These are phyloP conservation scores for Pseudonectria foliicola DNA, from an alignment of 2,329 filamentous ascomycete genomes.

Conservation along the genomic window DNA sequence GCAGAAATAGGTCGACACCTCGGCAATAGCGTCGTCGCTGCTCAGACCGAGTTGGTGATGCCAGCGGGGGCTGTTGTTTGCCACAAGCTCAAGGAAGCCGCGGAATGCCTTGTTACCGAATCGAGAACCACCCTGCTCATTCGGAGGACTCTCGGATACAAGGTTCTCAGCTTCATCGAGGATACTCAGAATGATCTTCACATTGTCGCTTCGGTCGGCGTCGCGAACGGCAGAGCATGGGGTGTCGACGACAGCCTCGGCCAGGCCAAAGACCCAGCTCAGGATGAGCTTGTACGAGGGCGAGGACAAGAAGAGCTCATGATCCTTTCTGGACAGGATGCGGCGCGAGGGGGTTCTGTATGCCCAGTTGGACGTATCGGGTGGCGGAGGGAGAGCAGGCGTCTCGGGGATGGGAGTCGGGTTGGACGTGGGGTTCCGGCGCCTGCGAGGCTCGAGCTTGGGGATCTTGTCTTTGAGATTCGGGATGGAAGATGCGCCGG, in stretches of 20 bases:
- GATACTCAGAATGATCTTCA: conserved; percentile 60
- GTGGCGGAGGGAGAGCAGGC: conserved; percentile 62
- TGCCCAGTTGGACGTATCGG: conserved; percentile 49
- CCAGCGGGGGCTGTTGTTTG: conserved; percentile 51
- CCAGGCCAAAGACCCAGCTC: conserved; percentile 79
- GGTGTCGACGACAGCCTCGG: conserved; percentile 69
- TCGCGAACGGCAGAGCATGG: conserved; percentile 55
- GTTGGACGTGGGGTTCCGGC: conserved; percentile 44
- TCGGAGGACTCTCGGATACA: conserved; percentile 63
- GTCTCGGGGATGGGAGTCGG: conserved; percentile 64
- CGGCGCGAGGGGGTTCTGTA: conserved; percentile 66
- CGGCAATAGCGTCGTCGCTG: conserved; percentile 49
- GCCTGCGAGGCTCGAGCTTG: conserved; percentile 59
- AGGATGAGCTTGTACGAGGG: conserved; percentile 68
- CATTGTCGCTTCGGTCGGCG: conserved; percentile 50
- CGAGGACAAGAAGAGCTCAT: conserved; percentile 73
- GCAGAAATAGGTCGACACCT: conserved; percentile 72
- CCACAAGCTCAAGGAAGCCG: conserved; percentile 65
- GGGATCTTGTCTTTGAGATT: conserved; percentile 50
- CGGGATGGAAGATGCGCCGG: conserved; percentile 18
- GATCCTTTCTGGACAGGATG: conserved; percentile 75
- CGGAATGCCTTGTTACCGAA: conserved; percentile 95
- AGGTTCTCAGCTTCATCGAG: conserved; percentile 63
- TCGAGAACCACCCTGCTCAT: conserved; percentile 79
- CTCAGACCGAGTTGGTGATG: conserved; percentile 53